Evolutionary conservation across 768 basidiomycete genomes (phyloP).

Genomic region (Amyloporia xantha): DNA sequence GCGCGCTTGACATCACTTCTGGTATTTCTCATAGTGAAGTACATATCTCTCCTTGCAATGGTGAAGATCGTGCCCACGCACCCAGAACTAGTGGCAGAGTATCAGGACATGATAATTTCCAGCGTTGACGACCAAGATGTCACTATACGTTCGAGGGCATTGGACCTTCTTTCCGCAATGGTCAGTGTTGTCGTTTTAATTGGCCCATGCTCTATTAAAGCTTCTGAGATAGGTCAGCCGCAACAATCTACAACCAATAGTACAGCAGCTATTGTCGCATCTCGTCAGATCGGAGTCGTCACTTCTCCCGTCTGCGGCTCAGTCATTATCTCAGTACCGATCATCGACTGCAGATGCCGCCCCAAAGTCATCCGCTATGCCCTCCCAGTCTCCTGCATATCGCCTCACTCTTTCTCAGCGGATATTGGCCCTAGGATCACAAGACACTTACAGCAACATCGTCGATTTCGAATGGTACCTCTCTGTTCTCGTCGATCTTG

Average conservation of each 20-base stretch:
- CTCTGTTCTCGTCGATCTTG: conserved; percentile 87
- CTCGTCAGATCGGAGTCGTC: conserved; percentile 57
- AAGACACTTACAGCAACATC: conserved; percentile 79
- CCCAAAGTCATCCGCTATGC: conserved; percentile 28
- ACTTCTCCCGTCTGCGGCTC: conserved; percentile 49
- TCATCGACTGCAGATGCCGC: conserved; percentile 27
- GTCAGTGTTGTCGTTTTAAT: conserved; percentile 34
- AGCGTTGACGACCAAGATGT: conserved; percentile 92
- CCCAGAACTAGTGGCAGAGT: conserved; percentile 81
- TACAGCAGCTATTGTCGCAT: conserved; percentile 85
- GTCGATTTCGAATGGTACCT: conserved; percentile 97
- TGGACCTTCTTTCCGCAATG: conserved; percentile 92
- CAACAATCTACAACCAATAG: conserved; percentile 81
- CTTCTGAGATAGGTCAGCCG: conserved; percentile 58
- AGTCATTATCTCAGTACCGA: conserved; percentile 47
- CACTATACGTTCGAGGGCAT: conserved; percentile 91
- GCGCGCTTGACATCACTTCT: neutral
- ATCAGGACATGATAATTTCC: conserved; percentile 85
- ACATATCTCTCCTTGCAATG: conserved; percentile 92
- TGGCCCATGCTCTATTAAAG: neutral
- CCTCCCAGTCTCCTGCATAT: conserved; percentile 77
- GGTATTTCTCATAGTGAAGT: conserved; percentile 65
- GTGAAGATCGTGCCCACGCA: conserved; percentile 93
- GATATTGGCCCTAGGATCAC: conserved; percentile 82
- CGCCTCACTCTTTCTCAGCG: conserved; percentile 75